Evolutionary conservation across 2,329 filamentous ascomycete species (phyloP), one percentile per base, ranked within the genome.

Genomic region (Chaetomiaceae sp.): DNA sequence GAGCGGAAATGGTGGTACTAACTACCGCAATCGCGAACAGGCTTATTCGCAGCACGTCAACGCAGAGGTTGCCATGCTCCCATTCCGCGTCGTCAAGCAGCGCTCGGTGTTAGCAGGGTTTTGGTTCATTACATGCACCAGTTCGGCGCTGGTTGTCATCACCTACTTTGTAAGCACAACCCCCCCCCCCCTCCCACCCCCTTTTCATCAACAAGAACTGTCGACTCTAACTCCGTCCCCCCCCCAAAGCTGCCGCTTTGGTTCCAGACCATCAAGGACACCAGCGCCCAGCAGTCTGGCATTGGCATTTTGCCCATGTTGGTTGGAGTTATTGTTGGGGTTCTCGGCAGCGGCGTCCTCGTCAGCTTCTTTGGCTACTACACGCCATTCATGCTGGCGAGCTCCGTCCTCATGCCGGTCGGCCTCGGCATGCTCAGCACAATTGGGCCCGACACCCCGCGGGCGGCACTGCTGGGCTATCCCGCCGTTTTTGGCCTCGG

Each of bases 401-500:
- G 61, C 7, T 57, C 67, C 4, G 55, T 69, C 57, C 55, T 63
- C 48, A 61, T 47, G 54, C 48, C 67, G 9, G 52, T 69, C 47
- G 68, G 67, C 18, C 57, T 61, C 2, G 73, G 71, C 1, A 64
- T 75, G 9, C 54, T 75, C 21, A 69, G 68, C 18, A 73, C 68
- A 1, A 63, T 72, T 5, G 53, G 55, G 16, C 60, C 65, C 7
- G 51, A 65, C 47, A 69, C 70, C 13, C 46, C 57, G 5, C 58
- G 63, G 1, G 50, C 52, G 6, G 58, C 64, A 40, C 74, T 72
- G 71, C 71, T 73, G 37, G 71, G 70, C 37, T 74, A 67, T 58
- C 70, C 73, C 58, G 62, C 66, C 18, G 51, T 75, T 36, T 62
- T 66, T 25, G 73, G 73, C 41, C 48, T 70, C 6, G 73, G 72